Conservation (phyloP, 345 rosid species). For the Angophora floribunda region DNA sequence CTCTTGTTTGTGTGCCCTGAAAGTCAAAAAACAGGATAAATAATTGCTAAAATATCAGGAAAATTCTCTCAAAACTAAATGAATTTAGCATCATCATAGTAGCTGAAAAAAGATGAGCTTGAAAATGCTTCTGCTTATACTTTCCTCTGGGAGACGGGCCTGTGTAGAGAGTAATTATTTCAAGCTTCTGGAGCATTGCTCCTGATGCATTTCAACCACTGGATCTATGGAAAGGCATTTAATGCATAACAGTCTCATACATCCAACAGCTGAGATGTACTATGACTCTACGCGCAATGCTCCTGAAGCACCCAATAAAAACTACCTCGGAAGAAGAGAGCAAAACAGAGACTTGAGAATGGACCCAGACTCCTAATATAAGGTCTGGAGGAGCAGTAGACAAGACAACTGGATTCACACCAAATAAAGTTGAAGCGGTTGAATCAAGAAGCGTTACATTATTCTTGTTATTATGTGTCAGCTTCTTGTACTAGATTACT, state of each 20-base stretch:
- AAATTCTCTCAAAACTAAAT: background rate
- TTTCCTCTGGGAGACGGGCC: background rate
- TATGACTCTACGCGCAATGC: background rate
- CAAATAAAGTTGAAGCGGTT: background rate
- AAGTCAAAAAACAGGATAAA: background rate
- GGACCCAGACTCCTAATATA: background rate
- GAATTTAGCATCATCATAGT: background rate
- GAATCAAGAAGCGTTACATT: background rate
- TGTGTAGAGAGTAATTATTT: background rate
- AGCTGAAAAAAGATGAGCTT: background rate
- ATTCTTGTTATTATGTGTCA: background rate
- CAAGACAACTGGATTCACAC: background rate
- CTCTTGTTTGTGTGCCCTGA: conserved; percentile 80
- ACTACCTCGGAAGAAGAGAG: background rate
- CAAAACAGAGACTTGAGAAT: background rate
- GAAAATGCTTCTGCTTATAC: background rate
- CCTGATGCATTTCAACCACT: background rate
- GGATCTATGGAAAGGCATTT: background rate
- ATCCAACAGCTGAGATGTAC: background rate
- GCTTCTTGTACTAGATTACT: background rate
- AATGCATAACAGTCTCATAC: background rate
- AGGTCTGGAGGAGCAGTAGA: background rate
- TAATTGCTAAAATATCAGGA: background rate
- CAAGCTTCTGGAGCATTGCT: background rate
- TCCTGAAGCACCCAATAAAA: background rate